phyloP scores from a whole-genome alignment of 768 basidiomycete genomes.

The Suillus weaverae region DNA sequence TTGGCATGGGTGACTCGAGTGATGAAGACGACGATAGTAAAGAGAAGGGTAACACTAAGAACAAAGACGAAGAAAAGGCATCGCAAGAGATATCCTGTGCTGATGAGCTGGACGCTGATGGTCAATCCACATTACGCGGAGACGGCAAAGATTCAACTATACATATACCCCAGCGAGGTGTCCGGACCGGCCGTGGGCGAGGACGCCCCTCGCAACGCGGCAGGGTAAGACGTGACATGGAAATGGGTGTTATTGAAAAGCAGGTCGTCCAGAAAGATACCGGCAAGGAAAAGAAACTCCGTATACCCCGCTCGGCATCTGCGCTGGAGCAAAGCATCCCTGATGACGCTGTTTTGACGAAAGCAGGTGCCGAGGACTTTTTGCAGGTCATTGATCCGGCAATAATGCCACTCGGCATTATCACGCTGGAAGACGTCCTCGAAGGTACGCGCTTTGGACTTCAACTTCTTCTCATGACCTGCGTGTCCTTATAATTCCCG shows the following conservation, averaged over 20 bases:
- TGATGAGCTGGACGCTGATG: constrained; percentile 32
- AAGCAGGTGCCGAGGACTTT: constrained; percentile 80
- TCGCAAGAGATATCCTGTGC: constrained; percentile 33
- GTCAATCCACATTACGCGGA: constrained; percentile 29
- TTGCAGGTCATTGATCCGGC: constrained; percentile 80
- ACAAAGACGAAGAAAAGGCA: constrained; percentile 20
- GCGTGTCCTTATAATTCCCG: neutral
- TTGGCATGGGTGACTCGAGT: constrained; percentile 70
- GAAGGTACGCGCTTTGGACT: constrained; percentile 54
- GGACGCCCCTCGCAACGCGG: constrained; percentile 13
- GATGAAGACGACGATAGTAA: constrained; percentile 35
- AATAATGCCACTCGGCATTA: constrained; percentile 85
- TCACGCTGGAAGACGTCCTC: constrained; percentile 89
- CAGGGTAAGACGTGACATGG: constrained; percentile 24
- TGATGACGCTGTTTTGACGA: constrained; percentile 80
- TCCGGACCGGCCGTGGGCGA: constrained; percentile 16
- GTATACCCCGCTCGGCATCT: constrained; percentile 35
- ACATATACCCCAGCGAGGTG: constrained; percentile 15
- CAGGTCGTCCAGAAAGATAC: neutral
- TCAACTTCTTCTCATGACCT: neutral
- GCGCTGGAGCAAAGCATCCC: constrained; percentile 82
- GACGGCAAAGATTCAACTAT: constrained; percentile 20
- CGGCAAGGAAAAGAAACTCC: constrained; percentile 26
- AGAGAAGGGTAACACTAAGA: constrained; percentile 21
- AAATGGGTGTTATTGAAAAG: constrained; percentile 20